A percentile compares a stretch with the other conserved stretches of the same genome.
Evolutionary conservation across 192 early-diverging fungal genomes (phyloP).

Genomic region (Powellomyces hirtus): DNA sequence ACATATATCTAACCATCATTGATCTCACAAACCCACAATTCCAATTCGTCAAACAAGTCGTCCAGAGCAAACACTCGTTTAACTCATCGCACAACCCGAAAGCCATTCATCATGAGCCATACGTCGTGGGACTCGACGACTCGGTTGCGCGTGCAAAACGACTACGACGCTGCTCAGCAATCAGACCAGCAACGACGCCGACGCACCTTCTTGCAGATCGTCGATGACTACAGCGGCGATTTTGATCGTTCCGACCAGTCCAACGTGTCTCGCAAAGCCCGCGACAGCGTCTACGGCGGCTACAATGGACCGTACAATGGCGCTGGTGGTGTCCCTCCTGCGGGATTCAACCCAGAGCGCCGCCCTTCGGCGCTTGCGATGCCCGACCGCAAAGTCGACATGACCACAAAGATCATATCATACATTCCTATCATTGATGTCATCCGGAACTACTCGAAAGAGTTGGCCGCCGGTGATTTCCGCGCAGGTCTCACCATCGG

Average conservation of each 20-base stretch:
- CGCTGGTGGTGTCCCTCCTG: no score
- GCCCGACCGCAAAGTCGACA: not conserved
- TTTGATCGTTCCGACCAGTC: slow-evolving; percentile 1
- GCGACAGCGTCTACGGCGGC: not conserved
- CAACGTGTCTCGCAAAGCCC: not conserved
- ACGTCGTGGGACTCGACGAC: no score
- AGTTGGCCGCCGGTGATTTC: slow-evolving; percentile 26
- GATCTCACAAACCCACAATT: no score
- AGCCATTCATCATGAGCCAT: no score
- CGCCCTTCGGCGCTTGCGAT: not conserved
- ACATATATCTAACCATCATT: no score
- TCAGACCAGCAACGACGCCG: slow-evolving; percentile 1
- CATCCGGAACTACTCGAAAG: not conserved
- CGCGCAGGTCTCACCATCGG: slow-evolving; percentile 37
- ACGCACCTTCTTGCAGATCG: not conserved
- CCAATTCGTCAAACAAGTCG: no score
- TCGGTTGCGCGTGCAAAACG: no score
- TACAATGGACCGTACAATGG: not conserved
- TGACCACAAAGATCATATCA: not conserved
- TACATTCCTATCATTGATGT: slow-evolving; percentile 1
- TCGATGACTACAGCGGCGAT: slow-evolving; percentile 8
- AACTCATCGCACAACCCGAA: no score
- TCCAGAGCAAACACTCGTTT: no score
- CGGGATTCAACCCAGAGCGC: not conserved
- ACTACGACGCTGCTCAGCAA: no score